Conservation (phyloP, 768 basidiomycete genomes). For the Lactarius trivialis region DNA sequence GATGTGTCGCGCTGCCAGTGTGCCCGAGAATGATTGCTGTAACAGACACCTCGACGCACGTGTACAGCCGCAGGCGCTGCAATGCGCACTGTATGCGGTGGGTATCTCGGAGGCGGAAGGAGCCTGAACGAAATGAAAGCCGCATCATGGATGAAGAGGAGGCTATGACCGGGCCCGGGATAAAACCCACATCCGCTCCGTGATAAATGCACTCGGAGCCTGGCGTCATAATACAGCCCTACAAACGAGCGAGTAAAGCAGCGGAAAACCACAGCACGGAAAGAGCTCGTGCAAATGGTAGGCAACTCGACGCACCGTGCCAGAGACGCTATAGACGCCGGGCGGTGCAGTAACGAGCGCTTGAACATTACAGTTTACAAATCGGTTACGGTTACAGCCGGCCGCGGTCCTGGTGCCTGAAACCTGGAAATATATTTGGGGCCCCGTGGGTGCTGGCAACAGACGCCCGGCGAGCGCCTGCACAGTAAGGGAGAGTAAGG, state of each 20-base stretch:
- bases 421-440: not conserved
- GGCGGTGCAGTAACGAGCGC: not conserved
- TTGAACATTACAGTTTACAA: not conserved
- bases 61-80: not conserved
- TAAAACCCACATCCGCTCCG: not conserved
- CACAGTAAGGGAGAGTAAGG: not conserved
- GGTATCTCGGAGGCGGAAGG: not conserved
- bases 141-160: too few relatives aligned
- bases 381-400: not conserved
- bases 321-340: not conserved
- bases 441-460: not conserved
- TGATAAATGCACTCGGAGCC: not conserved
- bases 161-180: not conserved
- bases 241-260: not conserved
- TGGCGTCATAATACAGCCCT: not conserved
- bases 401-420: not conserved
- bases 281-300: not conserved
- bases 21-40: not conserved
- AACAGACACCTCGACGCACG: not conserved
- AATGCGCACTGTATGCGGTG: not conserved
- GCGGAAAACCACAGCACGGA: not conserved
- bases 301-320: not conserved
- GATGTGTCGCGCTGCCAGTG: too few relatives aligned
- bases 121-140: not conserved
- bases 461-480: not conserved